Conservation (phyloP, 2,329 filamentous ascomycete genomes). For the Pyrenochaeta sp. region DNA sequence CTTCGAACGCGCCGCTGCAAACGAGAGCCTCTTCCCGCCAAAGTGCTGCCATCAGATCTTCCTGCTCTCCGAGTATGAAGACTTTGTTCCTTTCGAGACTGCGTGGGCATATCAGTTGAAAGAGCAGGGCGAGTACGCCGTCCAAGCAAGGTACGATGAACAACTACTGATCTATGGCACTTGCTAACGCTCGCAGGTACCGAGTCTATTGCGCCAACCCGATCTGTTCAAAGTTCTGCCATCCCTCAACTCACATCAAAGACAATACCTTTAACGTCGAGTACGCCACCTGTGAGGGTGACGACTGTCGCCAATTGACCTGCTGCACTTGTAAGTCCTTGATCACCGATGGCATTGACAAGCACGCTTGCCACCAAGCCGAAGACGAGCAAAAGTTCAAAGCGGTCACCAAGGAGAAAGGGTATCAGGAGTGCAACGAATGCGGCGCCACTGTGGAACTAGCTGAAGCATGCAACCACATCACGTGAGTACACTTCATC, state of each 20-base stretch:
- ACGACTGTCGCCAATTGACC: slow-evolving; percentile 26
- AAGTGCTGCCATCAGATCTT: slow-evolving; percentile 37
- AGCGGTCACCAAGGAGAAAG: slow-evolving; percentile 27
- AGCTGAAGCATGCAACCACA: slow-evolving; percentile 44
- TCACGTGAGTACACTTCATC: slow-evolving; percentile 21
- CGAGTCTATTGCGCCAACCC: slow-evolving; percentile 36
- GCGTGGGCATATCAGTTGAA: slow-evolving; percentile 31
- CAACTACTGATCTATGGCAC: background rate
- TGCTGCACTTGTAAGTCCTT: slow-evolving; percentile 34
- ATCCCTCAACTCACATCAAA: slow-evolving; percentile 23
- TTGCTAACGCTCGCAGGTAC: slow-evolving; percentile 22
- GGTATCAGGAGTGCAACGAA: slow-evolving; percentile 36
- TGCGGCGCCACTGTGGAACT: slow-evolving; percentile 39
- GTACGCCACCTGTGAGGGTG: slow-evolving; percentile 31
- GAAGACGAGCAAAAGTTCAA: slow-evolving; percentile 36
- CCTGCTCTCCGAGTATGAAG: slow-evolving; percentile 28
- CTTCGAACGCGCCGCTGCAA: slow-evolving; percentile 33
- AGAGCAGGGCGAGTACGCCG: slow-evolving; percentile 37
- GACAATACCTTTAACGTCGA: slow-evolving; percentile 16
- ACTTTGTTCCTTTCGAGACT: slow-evolving; percentile 26
- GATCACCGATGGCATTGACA: slow-evolving; percentile 8
- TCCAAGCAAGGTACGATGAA: slow-evolving; percentile 31
- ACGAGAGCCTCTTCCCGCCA: slow-evolving; percentile 39
- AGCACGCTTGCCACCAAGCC: slow-evolving; percentile 29
- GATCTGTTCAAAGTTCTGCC: slow-evolving; percentile 31